Evolutionary conservation across 2,329 filamentous ascomycete species (phyloP), one percentile per base, ranked within the genome.

Genomic region (Chaetothyriales sp.): DNA sequence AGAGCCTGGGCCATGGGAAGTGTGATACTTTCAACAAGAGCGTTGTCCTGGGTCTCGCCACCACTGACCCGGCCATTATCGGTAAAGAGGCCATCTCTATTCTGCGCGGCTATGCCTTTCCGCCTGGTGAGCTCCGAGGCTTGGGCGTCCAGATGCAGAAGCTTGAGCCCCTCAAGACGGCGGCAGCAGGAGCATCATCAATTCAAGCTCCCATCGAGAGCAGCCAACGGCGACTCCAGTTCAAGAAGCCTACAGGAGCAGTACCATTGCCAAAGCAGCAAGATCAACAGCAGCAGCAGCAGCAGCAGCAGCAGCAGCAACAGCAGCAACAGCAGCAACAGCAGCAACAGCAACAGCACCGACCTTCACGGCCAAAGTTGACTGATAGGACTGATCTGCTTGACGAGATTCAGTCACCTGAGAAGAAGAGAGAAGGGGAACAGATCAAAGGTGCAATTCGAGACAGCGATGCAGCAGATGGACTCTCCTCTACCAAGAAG

Each of bases 1-100:
- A 98, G 63, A 88, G 95, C 67, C 74, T 98, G 1, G 92, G 92
- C 0, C 92, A 96, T 66, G 92, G 92, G 1, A 90, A 88, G 66
- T 98, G 92, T 62, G 92, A 98, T 63, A 85, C 81, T 0, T 93
- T 89, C 71, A 96, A 87, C 70, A 96, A 93, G 66, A 94, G 87
- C 59, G 67, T 83, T 7, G 65, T 80, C 1, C 82, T 98, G 53
- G 89, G 90, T 1, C 79, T 95, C 15, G 81, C 89, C 3, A 96
- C 90, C 0, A 84, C 93, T 63, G 76, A 80, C 48, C 75, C 78
- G 25, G 78, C 83, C 25, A 66, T 78, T 1, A 75, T 96, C 42
- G 80, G 80, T 0, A 88, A 84, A 62, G 89, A 96, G 65, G 85
- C 88, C 0, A 73, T 95, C n/a, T 81, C 83, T 0, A 84, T 95